A percentile compares a stretch with the other conserved stretches of the same genome.
These are phyloP conservation scores for Chimonanthus praecox DNA, from an alignment of 164 flowering plant genomes.

Conservation along the genomic window DNA sequence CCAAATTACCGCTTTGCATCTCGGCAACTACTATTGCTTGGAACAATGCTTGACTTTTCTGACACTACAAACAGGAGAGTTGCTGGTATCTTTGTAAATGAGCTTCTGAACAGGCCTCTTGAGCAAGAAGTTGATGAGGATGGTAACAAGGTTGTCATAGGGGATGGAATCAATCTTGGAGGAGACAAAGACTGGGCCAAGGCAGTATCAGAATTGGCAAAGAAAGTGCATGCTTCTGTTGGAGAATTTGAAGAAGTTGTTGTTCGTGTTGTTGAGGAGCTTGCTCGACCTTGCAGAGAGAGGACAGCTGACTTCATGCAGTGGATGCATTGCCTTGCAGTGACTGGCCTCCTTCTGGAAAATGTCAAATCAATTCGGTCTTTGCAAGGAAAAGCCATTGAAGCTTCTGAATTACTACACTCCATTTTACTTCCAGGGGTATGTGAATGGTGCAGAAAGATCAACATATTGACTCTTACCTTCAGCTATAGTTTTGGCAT, in stretches of 20 bases:
- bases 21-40: slow-evolving; percentile 84
- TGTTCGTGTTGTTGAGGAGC: slow-evolving; percentile 58
- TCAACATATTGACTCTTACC: not conserved
- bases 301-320: slow-evolving; percentile 84
- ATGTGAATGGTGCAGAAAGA: slow-evolving; percentile 7
- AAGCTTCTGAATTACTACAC: slow-evolving; percentile 60
- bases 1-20: slow-evolving; percentile 65
- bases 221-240: slow-evolving; percentile 69
- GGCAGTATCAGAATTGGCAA: slow-evolving; percentile 68
- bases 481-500: not conserved
- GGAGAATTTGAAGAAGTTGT: slow-evolving; percentile 90
- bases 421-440: slow-evolving; percentile 91
- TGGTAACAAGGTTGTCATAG: slow-evolving; percentile 64
- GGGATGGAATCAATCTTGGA: slow-evolving; percentile 94
- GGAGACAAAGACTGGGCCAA: slow-evolving; percentile 88
- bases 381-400: slow-evolving; percentile 49
- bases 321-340: slow-evolving; percentile 95
- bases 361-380: slow-evolving; percentile 45
- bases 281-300: slow-evolving; percentile 90
- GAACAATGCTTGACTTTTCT: slow-evolving; percentile 87
- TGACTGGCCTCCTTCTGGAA: slow-evolving; percentile 71
- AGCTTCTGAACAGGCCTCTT: slow-evolving; percentile 60
- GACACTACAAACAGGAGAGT: slow-evolving; percentile 73
- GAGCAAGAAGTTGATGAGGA: slow-evolving; percentile 80
- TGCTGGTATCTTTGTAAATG: slow-evolving; percentile 63